Conservation (phyloP, 495 filamentous ascomycete species). For the Penicillium crystallinum region DNA sequence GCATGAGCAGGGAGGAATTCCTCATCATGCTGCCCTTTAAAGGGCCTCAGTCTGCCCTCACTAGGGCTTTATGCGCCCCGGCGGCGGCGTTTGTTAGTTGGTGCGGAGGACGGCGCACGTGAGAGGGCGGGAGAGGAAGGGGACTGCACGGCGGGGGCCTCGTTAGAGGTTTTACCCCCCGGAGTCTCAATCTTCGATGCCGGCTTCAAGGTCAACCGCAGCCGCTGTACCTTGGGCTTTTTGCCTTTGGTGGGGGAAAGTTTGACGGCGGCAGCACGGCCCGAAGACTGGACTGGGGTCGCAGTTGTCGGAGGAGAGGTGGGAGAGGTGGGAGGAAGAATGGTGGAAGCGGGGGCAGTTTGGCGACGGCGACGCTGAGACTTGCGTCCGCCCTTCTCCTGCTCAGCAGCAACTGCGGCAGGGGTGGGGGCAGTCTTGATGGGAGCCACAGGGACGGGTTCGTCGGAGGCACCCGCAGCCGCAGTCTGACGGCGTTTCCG, state of each 20-base stretch:
- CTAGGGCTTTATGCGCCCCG: neutral
- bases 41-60: neutral
- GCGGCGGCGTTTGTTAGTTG: neutral
- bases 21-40: neutral
- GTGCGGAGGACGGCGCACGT: conserved; percentile 1
- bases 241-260: neutral
- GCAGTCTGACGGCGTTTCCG: conserved; percentile 7
- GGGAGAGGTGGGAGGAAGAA: neutral
- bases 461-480: neutral
- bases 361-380: conserved; percentile 8
- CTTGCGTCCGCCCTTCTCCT: conserved; percentile 5
- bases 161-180: neutral
- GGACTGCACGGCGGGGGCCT: neutral
- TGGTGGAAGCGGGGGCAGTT: conserved; percentile 1
- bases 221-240: conserved; percentile 12
- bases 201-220: conserved; percentile 15
- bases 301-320: conserved; percentile 3
- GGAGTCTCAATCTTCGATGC: neutral
- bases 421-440: neutral
- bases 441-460: neutral
- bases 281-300: neutral
- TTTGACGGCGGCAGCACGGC: neutral
- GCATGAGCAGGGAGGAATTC: neutral
- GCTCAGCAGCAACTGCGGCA: too few species aligned
- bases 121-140: neutral